phyloP scores from a whole-genome alignment of 169 alveolate species.

The Amoebophrya sp. region DNA sequence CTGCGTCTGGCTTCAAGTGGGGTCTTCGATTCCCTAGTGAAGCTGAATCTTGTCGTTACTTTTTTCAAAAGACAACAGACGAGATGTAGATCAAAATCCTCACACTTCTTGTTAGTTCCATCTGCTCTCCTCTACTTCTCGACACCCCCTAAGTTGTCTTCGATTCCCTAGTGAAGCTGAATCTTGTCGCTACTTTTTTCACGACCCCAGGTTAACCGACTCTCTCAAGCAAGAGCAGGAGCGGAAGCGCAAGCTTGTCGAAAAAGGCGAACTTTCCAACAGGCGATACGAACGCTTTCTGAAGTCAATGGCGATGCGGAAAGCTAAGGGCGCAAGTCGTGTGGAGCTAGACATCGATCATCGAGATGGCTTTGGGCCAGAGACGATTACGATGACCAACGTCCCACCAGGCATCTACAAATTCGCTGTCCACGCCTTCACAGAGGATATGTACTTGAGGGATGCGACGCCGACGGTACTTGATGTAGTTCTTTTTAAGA shows the following conservation, averaged over 20 bases:
- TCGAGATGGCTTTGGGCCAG: neutral
- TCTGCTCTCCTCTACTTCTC: too few relatives aligned
- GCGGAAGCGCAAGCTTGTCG: neutral
- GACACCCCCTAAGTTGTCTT: too few relatives aligned
- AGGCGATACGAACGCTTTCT: neutral
- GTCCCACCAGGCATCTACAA: neutral
- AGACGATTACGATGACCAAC: conserved; percentile 12
- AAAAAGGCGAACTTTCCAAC: neutral
- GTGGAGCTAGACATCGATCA: neutral
- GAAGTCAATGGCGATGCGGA: neutral
- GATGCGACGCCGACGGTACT: conserved; percentile 3
- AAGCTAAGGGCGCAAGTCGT: neutral
- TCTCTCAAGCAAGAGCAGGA: neutral
- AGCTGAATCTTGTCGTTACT: too few relatives aligned
- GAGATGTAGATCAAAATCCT: too few relatives aligned
- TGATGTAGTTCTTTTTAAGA: too few relatives aligned
- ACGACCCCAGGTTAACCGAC: too few relatives aligned
- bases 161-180: too few relatives aligned
- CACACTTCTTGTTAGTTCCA: too few relatives aligned
- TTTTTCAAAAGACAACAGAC: too few relatives aligned
- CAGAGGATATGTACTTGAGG: neutral
- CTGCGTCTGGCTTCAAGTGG: too few relatives aligned
- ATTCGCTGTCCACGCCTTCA: conserved; percentile 4
- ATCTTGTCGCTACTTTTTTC: too few relatives aligned
- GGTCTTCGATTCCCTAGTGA: too few relatives aligned